Percentiles rank a stretch among this genome's conserved stretches.
phyloP scores from a whole-genome alignment of 176 grass and related monocot species.

The Musa itinerans region DNA sequence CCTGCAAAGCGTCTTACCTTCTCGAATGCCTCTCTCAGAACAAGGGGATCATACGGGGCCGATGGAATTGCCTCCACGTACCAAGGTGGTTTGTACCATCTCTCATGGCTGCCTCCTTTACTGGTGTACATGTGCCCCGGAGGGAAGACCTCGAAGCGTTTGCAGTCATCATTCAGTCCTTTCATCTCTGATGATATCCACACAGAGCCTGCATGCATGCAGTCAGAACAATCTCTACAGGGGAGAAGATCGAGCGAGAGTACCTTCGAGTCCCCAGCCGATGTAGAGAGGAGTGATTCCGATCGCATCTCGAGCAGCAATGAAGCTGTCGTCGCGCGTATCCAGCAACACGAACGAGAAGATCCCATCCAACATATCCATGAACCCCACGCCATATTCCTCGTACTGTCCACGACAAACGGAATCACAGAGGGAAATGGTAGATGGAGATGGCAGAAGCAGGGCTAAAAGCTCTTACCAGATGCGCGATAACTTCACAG shows the following conservation, averaged over 20 bases:
- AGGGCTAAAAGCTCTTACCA: constrained; percentile 31
- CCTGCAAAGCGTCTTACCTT: constrained; percentile 26
- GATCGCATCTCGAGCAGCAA: constrained; percentile 85
- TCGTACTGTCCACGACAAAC: constrained; percentile 38
- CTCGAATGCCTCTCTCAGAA: constrained; percentile 78
- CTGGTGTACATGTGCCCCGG: constrained; percentile 78
- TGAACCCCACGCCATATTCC: constrained; percentile 77
- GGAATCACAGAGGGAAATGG: too few relatives aligned
- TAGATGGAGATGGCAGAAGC: too few relatives aligned
- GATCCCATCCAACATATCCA: constrained; percentile 86
- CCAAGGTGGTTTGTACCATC: constrained; percentile 89
- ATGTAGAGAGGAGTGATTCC: constrained; percentile 94
- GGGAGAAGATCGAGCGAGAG: too few relatives aligned
- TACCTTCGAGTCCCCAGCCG: constrained; percentile 90
- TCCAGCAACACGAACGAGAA: constrained; percentile 91
- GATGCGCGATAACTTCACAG: constrained; percentile 90
- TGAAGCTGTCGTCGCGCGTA: constrained; percentile 55
- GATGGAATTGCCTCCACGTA: constrained; percentile 57
- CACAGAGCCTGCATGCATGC: constrained; percentile 39
- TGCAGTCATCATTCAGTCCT: constrained; percentile 78
- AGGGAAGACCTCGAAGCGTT: constrained; percentile 71
- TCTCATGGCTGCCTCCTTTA: constrained; percentile 37
- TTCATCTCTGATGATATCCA: constrained; percentile 97
- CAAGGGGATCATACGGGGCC: constrained; percentile 41
- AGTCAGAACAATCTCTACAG: background rate